Percentiles rank a stretch among this genome's conserved stretches.
Conservation (phyloP, 768 basidiomycete genomes). For the Russula sp. region DNA sequence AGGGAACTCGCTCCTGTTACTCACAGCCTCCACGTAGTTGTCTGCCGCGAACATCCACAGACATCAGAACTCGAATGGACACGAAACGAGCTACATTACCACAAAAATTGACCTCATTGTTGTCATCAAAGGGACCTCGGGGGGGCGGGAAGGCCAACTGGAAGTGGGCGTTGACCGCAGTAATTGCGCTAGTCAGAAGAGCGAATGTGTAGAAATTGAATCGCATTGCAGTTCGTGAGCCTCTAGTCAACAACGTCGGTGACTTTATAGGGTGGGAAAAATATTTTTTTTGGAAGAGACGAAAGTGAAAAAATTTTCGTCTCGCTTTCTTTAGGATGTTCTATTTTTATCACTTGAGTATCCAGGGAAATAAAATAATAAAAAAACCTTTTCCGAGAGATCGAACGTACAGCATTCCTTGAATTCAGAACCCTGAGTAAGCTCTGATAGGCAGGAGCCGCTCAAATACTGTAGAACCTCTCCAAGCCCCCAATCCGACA, state of each 20-base stretch:
- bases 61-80: background rate
- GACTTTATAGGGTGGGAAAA: background rate
- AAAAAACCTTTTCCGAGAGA: background rate
- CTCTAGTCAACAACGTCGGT: background rate
- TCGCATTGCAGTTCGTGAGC: conserved; percentile 35
- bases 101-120: conserved; percentile 60
- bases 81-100: conserved; percentile 42
- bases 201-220: conserved; percentile 35
- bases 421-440: background rate
- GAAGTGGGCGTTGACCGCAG: conserved; percentile 68
- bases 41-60: conserved; percentile 42
- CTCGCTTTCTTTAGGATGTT: background rate
- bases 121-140: conserved; percentile 64
- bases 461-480: conserved; percentile 72
- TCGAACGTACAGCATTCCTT: background rate
- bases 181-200: conserved; percentile 41
- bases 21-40: conserved; percentile 53
- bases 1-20: conserved; percentile 67
- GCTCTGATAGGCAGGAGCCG: conserved; percentile 39
- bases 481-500: conserved; percentile 66
- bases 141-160: conserved; percentile 72
- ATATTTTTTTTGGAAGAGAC: background rate
- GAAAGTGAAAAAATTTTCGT: conserved; percentile 28
- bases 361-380: background rate
- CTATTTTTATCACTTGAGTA: background rate